Conservation (phyloP, 2,329 filamentous ascomycete genomes). For the Neocatenulostroma microsporum region DNA sequence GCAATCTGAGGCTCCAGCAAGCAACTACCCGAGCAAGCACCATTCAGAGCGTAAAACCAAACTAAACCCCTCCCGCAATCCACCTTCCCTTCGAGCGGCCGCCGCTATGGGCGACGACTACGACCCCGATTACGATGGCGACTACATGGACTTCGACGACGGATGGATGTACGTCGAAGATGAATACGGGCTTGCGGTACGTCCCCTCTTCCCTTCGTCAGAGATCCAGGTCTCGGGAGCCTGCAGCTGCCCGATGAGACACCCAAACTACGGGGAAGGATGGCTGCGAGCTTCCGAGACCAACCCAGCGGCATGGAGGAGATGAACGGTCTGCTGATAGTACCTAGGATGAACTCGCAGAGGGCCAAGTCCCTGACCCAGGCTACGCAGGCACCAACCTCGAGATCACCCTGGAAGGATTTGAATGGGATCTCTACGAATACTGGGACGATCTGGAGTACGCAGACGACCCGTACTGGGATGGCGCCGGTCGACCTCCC, state of each 20-base stretch:
- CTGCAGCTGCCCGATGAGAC: conserved; percentile 6
- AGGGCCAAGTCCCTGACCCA: conserved; percentile 40
- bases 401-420: conserved; percentile 22
- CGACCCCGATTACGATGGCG: conserved; percentile 31
- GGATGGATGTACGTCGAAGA: conserved; percentile 43
- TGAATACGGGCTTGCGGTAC: conserved; percentile 32
- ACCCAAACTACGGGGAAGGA: too few species aligned
- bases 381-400: conserved; percentile 28
- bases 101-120: conserved; percentile 25
- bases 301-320: too few species aligned
- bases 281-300: too few species aligned
- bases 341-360: conserved; percentile 41
- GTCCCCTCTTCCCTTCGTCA: conserved; percentile 14
- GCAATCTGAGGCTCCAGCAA: too few species aligned
- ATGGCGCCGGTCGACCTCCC: conserved; percentile 13
- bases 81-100: too few species aligned
- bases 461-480: conserved; percentile 40
- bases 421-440: conserved; percentile 39
- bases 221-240: too few species aligned
- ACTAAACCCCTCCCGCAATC: too few species aligned
- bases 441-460: conserved; percentile 45
- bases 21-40: conserved; percentile 8
- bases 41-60: too few species aligned
- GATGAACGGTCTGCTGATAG: too few species aligned
- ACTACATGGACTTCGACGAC: conserved; percentile 34